Evolutionary conservation across 305 asterid species (phyloP).

Genomic region (Fraxinus dipetala): DNA sequence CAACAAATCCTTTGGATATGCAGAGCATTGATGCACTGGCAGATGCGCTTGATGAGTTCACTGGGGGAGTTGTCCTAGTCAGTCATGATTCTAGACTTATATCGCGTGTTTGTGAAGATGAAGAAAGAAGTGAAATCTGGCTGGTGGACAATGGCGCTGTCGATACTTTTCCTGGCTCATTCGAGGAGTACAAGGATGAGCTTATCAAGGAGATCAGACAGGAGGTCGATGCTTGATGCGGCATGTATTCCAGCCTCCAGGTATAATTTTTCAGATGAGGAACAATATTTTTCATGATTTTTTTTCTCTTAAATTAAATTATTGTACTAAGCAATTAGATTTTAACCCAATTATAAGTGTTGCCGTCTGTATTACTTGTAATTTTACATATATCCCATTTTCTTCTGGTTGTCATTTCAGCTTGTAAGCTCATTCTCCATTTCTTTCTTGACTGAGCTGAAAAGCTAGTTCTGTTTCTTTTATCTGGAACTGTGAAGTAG

Average conservation of each 20-base stretch:
- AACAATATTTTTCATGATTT: background rate
- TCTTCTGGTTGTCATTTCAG: background rate
- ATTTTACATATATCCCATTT: background rate
- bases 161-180: conserved; percentile 36
- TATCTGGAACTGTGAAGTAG: background rate
- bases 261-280: background rate
- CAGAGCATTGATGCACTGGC: conserved; percentile 60
- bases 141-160: conserved; percentile 51
- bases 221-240: conserved; percentile 37
- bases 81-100: conserved; percentile 55
- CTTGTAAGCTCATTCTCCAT: background rate
- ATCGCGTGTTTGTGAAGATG: conserved; percentile 50
- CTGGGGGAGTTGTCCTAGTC: conserved; percentile 49
- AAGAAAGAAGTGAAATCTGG: conserved; percentile 53
- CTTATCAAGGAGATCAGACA: conserved; percentile 44
- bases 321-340: background rate
- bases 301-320: background rate
- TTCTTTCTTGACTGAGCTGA: background rate
- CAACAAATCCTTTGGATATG: conserved; percentile 58
- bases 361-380: background rate
- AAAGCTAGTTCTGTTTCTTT: background rate
- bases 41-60: conserved; percentile 51
- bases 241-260: background rate
- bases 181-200: conserved; percentile 50
- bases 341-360: background rate